These are phyloP conservation scores for Fusarium sp. DNA, from an alignment of 2,329 filamentous ascomycete species.

Conservation along the genomic window DNA sequence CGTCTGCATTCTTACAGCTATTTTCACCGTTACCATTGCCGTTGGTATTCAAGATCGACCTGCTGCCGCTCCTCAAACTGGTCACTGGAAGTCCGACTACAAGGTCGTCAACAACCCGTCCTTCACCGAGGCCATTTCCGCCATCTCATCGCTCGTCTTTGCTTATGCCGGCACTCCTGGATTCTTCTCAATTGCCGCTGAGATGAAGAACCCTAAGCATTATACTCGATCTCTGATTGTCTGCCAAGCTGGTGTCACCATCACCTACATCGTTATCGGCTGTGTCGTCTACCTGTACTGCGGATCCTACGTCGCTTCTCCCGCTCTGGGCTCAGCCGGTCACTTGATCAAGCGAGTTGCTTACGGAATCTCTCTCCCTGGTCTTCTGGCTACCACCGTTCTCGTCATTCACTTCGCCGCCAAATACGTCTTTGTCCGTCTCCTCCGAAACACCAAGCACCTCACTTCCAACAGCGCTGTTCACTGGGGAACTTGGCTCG, in stretches of 20 bases:
- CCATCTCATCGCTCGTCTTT: conserved; percentile 55
- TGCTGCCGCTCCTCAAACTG: conserved; percentile 32
- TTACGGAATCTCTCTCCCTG: conserved; percentile 57
- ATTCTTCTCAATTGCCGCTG: conserved; percentile 53
- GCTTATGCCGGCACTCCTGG: conserved; percentile 56
- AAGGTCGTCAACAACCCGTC: conserved; percentile 50
- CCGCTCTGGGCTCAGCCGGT: conserved; percentile 63
- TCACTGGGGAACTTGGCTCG: conserved; percentile 53
- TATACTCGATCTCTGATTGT: conserved; percentile 49
- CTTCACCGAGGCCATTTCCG: conserved; percentile 53
- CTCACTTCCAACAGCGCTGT: conserved; percentile 47
- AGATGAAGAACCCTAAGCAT: conserved; percentile 52
- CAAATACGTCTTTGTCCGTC: conserved; percentile 38
- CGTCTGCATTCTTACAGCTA: conserved; percentile 42
- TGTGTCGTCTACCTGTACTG: conserved; percentile 63
- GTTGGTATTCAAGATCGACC: conserved; percentile 43
- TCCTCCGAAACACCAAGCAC: conserved; percentile 51
- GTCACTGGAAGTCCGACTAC: conserved; percentile 51
- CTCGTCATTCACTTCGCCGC: conserved; percentile 48
- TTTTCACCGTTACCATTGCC: conserved; percentile 44
- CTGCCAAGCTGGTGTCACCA: conserved; percentile 48
- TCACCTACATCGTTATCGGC: conserved; percentile 55
- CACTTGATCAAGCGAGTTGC: conserved; percentile 59
- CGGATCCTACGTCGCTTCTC: conserved; percentile 63
- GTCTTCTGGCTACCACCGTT: conserved; percentile 49